phyloP scores from a whole-genome alignment of 441 rosid species.

The Erodium moschatum region DNA sequence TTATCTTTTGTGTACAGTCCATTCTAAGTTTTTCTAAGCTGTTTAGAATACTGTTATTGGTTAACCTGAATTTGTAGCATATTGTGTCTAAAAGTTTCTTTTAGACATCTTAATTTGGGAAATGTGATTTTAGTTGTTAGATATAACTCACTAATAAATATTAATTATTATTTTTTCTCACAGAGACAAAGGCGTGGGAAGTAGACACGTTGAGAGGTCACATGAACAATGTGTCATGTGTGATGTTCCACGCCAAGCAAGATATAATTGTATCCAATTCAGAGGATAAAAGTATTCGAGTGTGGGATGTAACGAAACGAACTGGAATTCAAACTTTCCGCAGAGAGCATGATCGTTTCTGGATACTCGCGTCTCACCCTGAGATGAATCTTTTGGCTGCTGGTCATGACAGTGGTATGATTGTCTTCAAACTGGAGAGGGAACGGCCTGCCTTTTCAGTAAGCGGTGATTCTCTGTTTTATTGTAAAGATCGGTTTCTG shows the following conservation, averaged over 20 bases:
- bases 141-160: neutral
- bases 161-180: constrained; percentile 8
- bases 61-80: neutral
- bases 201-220: constrained; percentile 88
- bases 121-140: neutral
- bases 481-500: constrained; percentile 64
- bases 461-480: constrained; percentile 62
- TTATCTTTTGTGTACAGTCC: neutral
- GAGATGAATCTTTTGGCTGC: constrained; percentile 86
- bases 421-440: constrained; percentile 81
- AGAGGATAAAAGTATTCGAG: constrained; percentile 83
- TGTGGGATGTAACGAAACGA: constrained; percentile 84
- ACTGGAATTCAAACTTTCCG: constrained; percentile 79
- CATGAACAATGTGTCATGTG: constrained; percentile 77
- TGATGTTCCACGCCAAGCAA: constrained; percentile 77
- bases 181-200: constrained; percentile 91
- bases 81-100: neutral
- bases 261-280: constrained; percentile 84
- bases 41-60: neutral
- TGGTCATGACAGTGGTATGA: constrained; percentile 93
- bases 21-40: neutral
- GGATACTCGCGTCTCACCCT: constrained; percentile 82
- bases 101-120: neutral
- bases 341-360: constrained; percentile 76
- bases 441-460: constrained; percentile 83